Percentiles rank a stretch among this genome's conserved stretches.
Evolutionary conservation across 495 filamentous ascomycete genomes (phyloP).

Genomic region (Massariosphaeria phaeospora): DNA sequence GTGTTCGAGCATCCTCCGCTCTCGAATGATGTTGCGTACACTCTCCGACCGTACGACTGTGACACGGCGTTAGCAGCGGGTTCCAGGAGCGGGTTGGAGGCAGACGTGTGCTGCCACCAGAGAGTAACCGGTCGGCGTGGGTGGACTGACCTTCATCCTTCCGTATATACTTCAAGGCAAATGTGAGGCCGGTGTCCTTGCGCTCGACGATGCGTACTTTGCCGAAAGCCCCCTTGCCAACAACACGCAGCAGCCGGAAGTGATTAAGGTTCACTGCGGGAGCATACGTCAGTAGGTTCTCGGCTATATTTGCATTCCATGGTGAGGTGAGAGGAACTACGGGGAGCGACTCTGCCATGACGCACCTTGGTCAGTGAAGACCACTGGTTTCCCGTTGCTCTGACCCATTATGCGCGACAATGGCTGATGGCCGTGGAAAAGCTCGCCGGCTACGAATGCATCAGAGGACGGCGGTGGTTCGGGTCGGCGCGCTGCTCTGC

Average conservation of each 20-base stretch:
- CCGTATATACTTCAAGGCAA: conserved; percentile 95
- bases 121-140: too few relatives aligned
- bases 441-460: conserved; percentile 15
- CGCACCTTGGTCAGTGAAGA: conserved; percentile 88
- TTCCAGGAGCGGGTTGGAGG: not conserved
- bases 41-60: conserved; percentile 95
- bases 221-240: conserved; percentile 95
- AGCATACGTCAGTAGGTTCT: not conserved
- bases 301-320: too few relatives aligned
- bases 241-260: conserved; percentile 89
- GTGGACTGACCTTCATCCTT: conserved; percentile 86
- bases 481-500: conserved; percentile 1
- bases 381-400: conserved; percentile 85
- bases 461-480: conserved; percentile 10
- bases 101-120: conserved; percentile 6
- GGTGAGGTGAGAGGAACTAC: not conserved
- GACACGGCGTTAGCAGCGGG: conserved; percentile 31
- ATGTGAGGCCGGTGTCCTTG: conserved; percentile 89
- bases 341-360: conserved; percentile 28
- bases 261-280: conserved; percentile 90
- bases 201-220: conserved; percentile 98
- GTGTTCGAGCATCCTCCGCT: conserved; percentile 95
- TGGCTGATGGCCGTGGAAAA: conserved; percentile 13
- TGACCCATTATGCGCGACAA: conserved; percentile 68
- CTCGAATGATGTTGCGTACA: conserved; percentile 94